These are phyloP conservation scores for Colletotrichum sp. DNA, from an alignment of 2,329 filamentous ascomycete species.

Conservation along the genomic window DNA sequence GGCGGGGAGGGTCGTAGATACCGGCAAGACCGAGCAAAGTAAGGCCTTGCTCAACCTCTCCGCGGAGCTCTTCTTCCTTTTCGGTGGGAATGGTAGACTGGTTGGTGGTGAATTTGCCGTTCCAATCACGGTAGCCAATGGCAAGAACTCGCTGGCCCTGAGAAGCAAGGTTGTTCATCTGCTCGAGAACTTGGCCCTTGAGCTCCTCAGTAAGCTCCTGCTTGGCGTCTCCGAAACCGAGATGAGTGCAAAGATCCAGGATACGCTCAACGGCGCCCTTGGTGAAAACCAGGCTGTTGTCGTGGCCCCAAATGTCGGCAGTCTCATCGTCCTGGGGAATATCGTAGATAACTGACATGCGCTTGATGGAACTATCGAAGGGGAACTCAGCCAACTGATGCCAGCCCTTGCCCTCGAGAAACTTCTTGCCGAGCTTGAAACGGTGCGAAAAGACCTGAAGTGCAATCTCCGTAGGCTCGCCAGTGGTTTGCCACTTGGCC, in stretches of 20 bases:
- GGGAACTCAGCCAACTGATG: conserved; percentile 72
- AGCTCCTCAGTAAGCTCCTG: conserved; percentile 54
- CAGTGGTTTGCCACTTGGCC: conserved; percentile 67
- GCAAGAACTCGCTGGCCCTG: conserved; percentile 76
- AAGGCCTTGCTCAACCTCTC: conserved; percentile 69
- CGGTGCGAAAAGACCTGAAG: conserved; percentile 77
- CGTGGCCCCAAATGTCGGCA: conserved; percentile 39
- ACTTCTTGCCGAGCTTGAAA: conserved; percentile 63
- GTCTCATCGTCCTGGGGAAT: conserved; percentile 42
- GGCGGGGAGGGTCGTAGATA: conserved; percentile 84
- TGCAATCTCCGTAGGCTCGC: conserved; percentile 77
- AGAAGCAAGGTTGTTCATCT: conserved; percentile 64
- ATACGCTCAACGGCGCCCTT: conserved; percentile 68
- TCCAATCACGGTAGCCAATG: conserved; percentile 66
- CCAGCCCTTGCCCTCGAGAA: conserved; percentile 58
- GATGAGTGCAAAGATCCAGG: conserved; percentile 57
- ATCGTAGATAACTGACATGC: conserved; percentile 78
- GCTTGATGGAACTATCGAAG: conserved; percentile 80
- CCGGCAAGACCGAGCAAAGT: conserved; percentile 82
- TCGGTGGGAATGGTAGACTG: conserved; percentile 29
- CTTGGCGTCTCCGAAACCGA: conserved; percentile 46
- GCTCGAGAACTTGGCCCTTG: conserved; percentile 53
- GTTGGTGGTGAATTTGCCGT: conserved; percentile 50
- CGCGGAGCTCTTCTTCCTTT: conserved; percentile 50
- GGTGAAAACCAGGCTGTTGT: conserved; percentile 60